phyloP scores from a whole-genome alignment of 495 filamentous ascomycete genomes.

The Ascobolus immersus region DNA sequence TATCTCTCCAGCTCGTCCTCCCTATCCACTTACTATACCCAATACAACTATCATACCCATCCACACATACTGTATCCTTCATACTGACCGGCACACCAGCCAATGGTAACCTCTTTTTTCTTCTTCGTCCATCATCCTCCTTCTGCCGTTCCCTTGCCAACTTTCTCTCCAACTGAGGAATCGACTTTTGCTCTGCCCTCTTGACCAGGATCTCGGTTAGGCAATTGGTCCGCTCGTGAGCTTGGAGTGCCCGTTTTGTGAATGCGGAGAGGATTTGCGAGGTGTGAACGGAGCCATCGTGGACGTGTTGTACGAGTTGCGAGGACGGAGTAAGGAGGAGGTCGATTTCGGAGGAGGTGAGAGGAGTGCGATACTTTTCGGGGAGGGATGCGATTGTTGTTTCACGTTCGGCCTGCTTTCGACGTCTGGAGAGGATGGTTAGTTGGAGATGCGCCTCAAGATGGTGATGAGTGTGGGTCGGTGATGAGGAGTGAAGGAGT shows the following conservation, averaged over 20 bases:
- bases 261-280: constrained; percentile 66
- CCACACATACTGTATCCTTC: constrained; percentile 69
- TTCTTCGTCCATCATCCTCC: not conserved
- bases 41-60: constrained; percentile 65
- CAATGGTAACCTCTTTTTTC: constrained; percentile 28
- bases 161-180: not conserved
- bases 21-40: constrained; percentile 53
- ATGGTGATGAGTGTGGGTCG: not conserved
- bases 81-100: constrained; percentile 75
- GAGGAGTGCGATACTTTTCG: constrained; percentile 33
- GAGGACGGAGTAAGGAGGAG: constrained; percentile 53
- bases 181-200: constrained; percentile 42
- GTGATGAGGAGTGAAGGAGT: not conserved
- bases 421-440: constrained; percentile 26
- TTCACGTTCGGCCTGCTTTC: constrained; percentile 53
- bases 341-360: constrained; percentile 32
- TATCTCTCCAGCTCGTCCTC: constrained; percentile 39
- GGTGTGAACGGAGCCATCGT: constrained; percentile 35
- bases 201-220: constrained; percentile 70
- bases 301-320: constrained; percentile 52
- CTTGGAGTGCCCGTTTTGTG: constrained; percentile 62
- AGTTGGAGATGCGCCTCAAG: not conserved
- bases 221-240: constrained; percentile 73
- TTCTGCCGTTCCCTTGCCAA: constrained; percentile 14
- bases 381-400: constrained; percentile 41